Conservation (phyloP, 768 basidiomycete species). For the Rhodotorula babjevae region DNA sequence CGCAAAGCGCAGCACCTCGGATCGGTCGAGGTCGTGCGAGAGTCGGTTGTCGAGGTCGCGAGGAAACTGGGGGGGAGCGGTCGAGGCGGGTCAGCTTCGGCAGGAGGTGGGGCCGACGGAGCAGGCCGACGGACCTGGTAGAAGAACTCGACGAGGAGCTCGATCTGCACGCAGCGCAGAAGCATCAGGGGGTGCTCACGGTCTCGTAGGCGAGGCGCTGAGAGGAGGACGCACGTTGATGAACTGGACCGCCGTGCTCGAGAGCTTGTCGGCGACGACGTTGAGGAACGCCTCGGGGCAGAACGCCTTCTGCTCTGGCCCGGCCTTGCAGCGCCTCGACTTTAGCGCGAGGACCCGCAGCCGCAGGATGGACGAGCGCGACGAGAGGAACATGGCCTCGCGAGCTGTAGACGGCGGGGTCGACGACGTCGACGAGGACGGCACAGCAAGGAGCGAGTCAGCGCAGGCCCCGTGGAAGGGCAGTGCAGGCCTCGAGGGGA, state of each 20-base stretch:
- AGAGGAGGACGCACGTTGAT: slow-evolving; percentile 58
- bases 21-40: slow-evolving; percentile 85
- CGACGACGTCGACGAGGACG: slow-evolving; percentile 6
- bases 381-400: slow-evolving; percentile 81
- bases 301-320: slow-evolving; percentile 79
- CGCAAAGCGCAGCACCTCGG: slow-evolving; percentile 84
- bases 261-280: slow-evolving; percentile 93
- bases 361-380: slow-evolving; percentile 75
- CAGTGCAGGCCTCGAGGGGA: neutral
- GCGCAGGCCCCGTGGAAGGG: too few species aligned
- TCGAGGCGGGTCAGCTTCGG: neutral
- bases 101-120: too few species aligned
- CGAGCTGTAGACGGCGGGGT: slow-evolving; percentile 58
- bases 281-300: slow-evolving; percentile 97
- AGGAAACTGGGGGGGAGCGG: slow-evolving; percentile 65
- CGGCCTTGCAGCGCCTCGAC: slow-evolving; percentile 73
- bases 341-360: slow-evolving; percentile 78
- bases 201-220: neutral
- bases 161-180: slow-evolving; percentile 54
- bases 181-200: neutral
- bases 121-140: slow-evolving; percentile 64
- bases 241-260: slow-evolving; percentile 93
- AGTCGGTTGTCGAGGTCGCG: slow-evolving; percentile 92
- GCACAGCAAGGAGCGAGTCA: too few species aligned
- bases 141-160: slow-evolving; percentile 96